Conservation (phyloP, 1,284 basidiomycete species). For the Mrakiaceae sp. region DNA sequence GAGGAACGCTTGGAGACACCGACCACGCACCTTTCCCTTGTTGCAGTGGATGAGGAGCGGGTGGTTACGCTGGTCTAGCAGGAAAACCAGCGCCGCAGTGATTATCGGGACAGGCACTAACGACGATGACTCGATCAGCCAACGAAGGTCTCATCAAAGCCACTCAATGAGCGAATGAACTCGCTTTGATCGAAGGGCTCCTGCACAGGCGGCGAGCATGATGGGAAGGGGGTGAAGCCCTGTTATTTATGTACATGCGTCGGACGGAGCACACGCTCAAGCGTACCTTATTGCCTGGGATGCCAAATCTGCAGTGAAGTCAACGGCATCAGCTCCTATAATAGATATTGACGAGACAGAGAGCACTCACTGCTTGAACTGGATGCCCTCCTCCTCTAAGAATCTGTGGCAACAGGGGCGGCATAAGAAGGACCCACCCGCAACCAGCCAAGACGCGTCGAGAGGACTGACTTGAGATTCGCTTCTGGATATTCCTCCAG, state of each 20-base stretch:
- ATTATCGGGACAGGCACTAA: conserved; percentile 31
- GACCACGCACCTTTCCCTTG: conserved; percentile 41
- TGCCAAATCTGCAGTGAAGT: conserved; percentile 35
- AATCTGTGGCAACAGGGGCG: not conserved
- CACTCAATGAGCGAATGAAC: not conserved
- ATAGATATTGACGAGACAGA: not conserved
- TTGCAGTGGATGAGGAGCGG: conserved; percentile 48
- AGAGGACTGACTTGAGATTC: conserved; percentile 36
- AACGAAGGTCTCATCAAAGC: not conserved
- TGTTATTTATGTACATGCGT: too few relatives aligned
- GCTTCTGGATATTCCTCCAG: conserved; percentile 44
- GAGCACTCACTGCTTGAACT: conserved; percentile 19
- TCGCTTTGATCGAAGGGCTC: conserved; percentile 39
- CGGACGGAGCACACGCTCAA: too few relatives aligned
- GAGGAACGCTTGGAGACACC: not conserved
- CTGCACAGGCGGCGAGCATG: too few relatives aligned
- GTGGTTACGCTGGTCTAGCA: conserved; percentile 45
- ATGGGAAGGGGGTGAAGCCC: too few relatives aligned
- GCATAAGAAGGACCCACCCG: conserved; percentile 24
- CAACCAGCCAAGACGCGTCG: too few relatives aligned
- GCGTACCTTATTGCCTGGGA: conserved; percentile 42
- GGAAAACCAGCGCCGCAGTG: conserved; percentile 40
- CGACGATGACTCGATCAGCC: not conserved
- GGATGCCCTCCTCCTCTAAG: conserved; percentile 33
- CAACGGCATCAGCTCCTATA: not conserved